Conservation (phyloP, 2,329 filamentous ascomycete species). For the Dothideomycetidae sp. region DNA sequence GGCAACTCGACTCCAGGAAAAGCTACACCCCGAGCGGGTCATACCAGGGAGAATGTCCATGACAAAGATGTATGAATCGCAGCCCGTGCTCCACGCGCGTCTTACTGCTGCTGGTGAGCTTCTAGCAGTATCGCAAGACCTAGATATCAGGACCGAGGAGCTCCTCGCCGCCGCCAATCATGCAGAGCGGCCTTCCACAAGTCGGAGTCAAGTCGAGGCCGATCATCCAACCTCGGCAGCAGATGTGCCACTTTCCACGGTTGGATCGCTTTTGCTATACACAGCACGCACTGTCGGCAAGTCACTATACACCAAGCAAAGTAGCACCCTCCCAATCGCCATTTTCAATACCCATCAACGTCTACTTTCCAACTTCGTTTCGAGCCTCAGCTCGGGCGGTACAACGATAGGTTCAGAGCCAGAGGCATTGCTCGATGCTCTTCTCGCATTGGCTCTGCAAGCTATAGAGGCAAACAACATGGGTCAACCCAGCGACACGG, state of each 20-base stretch:
- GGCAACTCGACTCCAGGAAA: conserved; percentile 50
- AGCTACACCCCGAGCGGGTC: conserved; percentile 48
- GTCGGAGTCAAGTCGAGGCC: conserved; percentile 31
- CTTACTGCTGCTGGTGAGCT: conserved; percentile 59
- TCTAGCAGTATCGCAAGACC: conserved; percentile 49
- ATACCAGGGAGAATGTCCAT: conserved; percentile 48
- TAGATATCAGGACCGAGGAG: conserved; percentile 35
- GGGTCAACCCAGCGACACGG: conserved; percentile 34
- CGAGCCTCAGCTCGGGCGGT: conserved; percentile 25
- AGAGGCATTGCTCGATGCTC: conserved; percentile 39
- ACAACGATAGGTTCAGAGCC: conserved; percentile 31
- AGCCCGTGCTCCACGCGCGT: conserved; percentile 45
- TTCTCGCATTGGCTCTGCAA: conserved; percentile 38
- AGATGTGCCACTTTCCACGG: conserved; percentile 42
- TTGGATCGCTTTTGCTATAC: conserved; percentile 40
- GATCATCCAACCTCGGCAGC: conserved; percentile 38
- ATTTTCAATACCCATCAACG: conserved; percentile 41
- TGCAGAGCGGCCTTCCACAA: conserved; percentile 13
- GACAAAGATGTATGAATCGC: conserved; percentile 49
- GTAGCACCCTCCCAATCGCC: conserved; percentile 21
- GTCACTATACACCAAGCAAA: conserved; percentile 31
- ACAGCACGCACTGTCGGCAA: conserved; percentile 37
- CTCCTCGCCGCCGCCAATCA: conserved; percentile 32
- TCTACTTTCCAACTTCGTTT: conserved; percentile 39
- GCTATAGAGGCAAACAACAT: conserved; percentile 33